Evolutionary conservation across 352 stramenopile genomes (phyloP).

Genomic region (Phytophthora meadii): DNA sequence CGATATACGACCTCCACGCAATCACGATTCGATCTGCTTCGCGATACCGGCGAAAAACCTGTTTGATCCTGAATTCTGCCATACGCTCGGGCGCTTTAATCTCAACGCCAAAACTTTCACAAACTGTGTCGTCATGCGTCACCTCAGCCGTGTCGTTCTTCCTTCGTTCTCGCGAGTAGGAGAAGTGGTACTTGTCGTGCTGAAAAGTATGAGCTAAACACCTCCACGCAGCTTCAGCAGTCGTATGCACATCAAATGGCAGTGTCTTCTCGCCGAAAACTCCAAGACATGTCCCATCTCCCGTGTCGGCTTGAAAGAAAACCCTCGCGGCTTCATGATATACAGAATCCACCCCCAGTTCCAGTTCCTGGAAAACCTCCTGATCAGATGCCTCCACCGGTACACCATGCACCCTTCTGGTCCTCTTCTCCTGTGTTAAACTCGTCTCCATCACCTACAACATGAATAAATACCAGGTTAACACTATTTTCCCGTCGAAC

Average conservation of each 20-base stretch:
- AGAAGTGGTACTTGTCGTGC: constrained; percentile 46
- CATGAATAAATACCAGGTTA: constrained; percentile 6
- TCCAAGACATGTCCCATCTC: constrained; percentile 28
- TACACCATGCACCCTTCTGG: constrained; percentile 33
- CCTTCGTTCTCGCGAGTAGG: constrained; percentile 31
- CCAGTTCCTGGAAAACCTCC: constrained; percentile 44
- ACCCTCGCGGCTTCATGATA: constrained; percentile 47
- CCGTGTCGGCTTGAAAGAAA: constrained; percentile 36
- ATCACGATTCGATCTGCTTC: constrained; percentile 69
- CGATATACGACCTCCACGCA: constrained; percentile 65
- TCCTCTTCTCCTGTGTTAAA: constrained; percentile 31
- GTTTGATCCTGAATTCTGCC: constrained; percentile 65
- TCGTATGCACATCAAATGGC: constrained; percentile 48
- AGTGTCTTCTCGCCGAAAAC: constrained; percentile 55
- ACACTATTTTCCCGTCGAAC: neutral
- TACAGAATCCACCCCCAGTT: constrained; percentile 40
- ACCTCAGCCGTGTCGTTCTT: constrained; percentile 11
- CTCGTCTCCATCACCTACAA: constrained; percentile 40
- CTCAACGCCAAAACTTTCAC: constrained; percentile 69
- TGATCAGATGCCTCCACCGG: constrained; percentile 34
- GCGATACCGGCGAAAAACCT: constrained; percentile 69
- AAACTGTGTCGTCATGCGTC: constrained; percentile 53
- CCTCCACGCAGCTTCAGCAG: constrained; percentile 46
- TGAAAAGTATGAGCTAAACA: constrained; percentile 46
- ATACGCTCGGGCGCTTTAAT: constrained; percentile 52